Evolutionary conservation across 1,284 basidiomycete species (phyloP), one percentile per base, ranked within the genome.

Genomic region (Termitomyces sp.): DNA sequence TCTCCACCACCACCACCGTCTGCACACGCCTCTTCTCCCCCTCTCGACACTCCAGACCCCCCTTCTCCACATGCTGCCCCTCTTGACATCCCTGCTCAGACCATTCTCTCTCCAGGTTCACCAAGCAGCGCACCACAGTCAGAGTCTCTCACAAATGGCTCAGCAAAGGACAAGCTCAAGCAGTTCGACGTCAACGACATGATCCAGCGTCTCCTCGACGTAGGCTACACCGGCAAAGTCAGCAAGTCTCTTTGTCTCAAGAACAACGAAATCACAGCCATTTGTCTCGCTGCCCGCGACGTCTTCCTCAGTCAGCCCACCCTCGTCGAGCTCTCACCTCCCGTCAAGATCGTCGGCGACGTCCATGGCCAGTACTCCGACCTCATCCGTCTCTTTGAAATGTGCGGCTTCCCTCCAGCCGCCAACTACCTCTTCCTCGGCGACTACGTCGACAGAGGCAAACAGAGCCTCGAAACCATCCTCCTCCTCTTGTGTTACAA

Each of bases 301-400:
- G 91, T 99, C 49, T 96, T 99, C 69, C 84, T 99, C 59, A 87
- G 83, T 63, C 97, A 99, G 70, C 97, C 97, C 8, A 98, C 97
- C 1, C 84, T 99, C 56, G 91, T 99, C 67, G 97, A 99, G 72
- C 82, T 99, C 46, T 93, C 91, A 19, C 97, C 97, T 7, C 96
- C 97, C 9, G 97, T 99, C 64, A 99, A 99, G 80, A 98, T 99
- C 60, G 96, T 99, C 13, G 97, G 97, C 28, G 97, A 99, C 71
- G 95, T 98, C 3, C 97, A 99, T 68, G 97, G 97, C 4, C 95
- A 97, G 72, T 99, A 98, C 71, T 93, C 92, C 55, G 97, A 99
- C 76, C 84, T 99, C 64, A 96, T 99, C 63, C 87, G 97, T 50
- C 75, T 99, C 54, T 99, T 99, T 67, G 97, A 99, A 72, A 98